Evolutionary conservation across 805 yeast species (phyloP).

Genomic region (Teunomyces tritomae): DNA sequence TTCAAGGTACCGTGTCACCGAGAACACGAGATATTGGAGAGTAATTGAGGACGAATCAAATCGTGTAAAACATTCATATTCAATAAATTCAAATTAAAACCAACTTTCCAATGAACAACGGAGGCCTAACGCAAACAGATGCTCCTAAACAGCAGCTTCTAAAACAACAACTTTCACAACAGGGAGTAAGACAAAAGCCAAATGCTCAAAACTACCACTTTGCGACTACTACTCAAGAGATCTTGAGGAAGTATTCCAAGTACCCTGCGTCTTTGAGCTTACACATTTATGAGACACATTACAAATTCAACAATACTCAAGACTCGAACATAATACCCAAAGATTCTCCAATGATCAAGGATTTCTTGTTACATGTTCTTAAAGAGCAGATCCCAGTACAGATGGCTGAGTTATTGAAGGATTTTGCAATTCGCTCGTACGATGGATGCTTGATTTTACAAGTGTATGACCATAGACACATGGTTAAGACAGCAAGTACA

Average conservation of each 20-base stretch:
- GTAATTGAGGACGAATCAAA: background rate
- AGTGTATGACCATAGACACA: constrained; percentile 79
- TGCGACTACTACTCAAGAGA: constrained; percentile 68
- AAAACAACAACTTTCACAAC: constrained; percentile 21
- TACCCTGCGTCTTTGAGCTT: constrained; percentile 81
- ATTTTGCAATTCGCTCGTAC: constrained; percentile 77
- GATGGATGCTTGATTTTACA: constrained; percentile 88
- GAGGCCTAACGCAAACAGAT: constrained; percentile 13
- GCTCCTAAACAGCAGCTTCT: constrained; percentile 18
- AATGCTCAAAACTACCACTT: constrained; percentile 46
- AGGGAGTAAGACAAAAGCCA: constrained; percentile 20
- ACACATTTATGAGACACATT: constrained; percentile 90
- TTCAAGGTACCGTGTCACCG: background rate
- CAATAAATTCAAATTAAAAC: background rate
- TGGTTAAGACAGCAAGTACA: constrained; percentile 16
- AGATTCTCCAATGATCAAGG: constrained; percentile 71
- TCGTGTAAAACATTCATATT: background rate
- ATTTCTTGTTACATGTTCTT: constrained; percentile 75
- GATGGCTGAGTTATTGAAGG: constrained; percentile 83
- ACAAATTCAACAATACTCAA: constrained; percentile 80
- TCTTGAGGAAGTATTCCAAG: constrained; percentile 72
- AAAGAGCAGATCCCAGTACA: constrained; percentile 85
- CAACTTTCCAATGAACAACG: background rate
- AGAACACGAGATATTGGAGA: background rate
- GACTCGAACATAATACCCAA: constrained; percentile 80